A percentile compares a stretch with the other conserved stretches of the same genome.
These are phyloP conservation scores for Xanthoconium separans DNA, from an alignment of 1,284 basidiomycete species.

Conservation along the genomic window DNA sequence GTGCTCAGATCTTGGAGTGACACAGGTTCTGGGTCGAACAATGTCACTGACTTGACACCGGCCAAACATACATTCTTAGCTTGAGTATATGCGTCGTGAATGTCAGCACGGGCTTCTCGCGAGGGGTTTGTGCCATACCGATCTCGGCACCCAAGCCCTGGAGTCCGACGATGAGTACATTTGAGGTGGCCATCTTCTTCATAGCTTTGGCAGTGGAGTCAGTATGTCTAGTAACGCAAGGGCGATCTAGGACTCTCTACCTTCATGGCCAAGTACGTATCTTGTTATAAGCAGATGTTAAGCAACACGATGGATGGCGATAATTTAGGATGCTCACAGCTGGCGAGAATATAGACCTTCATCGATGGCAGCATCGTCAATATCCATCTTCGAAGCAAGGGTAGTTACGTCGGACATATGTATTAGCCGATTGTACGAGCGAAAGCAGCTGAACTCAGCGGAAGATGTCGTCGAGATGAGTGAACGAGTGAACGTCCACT, in stretches of 20 bases:
- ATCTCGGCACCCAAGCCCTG: conserved; percentile 97
- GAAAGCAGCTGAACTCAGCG: too few relatives aligned
- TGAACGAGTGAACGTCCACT: too few relatives aligned
- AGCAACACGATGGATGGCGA: conserved; percentile 13
- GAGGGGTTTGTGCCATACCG: conserved; percentile 49
- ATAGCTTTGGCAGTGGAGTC: conserved; percentile 63
- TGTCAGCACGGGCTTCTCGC: conserved; percentile 11
- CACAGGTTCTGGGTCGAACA: conserved; percentile 92
- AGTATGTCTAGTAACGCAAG: conserved; percentile 5
- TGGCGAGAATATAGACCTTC: conserved; percentile 96
- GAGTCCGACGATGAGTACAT: conserved; percentile 92
- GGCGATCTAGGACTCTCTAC: conserved; percentile 39
- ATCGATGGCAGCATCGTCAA: conserved; percentile 82
- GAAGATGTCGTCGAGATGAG: too few relatives aligned
- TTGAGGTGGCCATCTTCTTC: conserved; percentile 98
- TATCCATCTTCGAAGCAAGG: conserved; percentile 66
- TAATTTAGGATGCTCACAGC: conserved; percentile 61
- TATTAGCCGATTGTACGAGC: conserved; percentile 2
- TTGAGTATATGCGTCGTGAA: conserved; percentile 33
- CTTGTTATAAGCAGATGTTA: conserved; percentile 43
- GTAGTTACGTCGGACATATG: conserved; percentile 54
- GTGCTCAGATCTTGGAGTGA: conserved; percentile 88
- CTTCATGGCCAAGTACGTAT: conserved; percentile 96
- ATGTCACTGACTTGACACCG: conserved; percentile 96
- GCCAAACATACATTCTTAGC: conserved; percentile 97